Conservation (phyloP, 352 stramenopile species). For the Aphanomyces astaci region DNA sequence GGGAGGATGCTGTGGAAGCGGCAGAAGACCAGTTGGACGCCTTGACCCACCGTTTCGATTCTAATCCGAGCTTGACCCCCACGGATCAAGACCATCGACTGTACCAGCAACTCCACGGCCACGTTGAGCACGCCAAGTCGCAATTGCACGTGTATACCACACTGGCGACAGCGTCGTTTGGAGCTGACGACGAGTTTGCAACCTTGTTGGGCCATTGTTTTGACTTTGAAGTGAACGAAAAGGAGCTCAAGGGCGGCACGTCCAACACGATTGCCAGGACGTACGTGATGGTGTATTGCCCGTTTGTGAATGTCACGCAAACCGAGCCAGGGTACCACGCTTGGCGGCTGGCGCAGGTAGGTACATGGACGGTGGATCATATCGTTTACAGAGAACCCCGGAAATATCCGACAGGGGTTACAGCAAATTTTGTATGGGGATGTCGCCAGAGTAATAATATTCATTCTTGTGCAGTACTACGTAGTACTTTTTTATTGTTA, state of each 20-base stretch:
- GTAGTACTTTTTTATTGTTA: too few relatives aligned
- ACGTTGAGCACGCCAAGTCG: not conserved
- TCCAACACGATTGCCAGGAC: conserved; percentile 63
- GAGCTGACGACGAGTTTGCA: conserved; percentile 36
- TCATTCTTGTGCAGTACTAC: too few relatives aligned
- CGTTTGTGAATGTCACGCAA: conserved; percentile 78
- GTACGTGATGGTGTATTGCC: conserved; percentile 52
- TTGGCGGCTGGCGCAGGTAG: conserved; percentile 46
- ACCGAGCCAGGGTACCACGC: conserved; percentile 46
- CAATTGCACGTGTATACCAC: not conserved
- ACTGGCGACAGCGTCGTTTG: conserved; percentile 29
- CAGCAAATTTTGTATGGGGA: too few relatives aligned
- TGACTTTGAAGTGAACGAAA: conserved; percentile 52
- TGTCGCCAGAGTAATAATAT: too few relatives aligned
- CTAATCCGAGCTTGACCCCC: not conserved
- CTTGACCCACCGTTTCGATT: not conserved
- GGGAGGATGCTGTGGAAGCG: not conserved
- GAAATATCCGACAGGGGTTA: too few relatives aligned
- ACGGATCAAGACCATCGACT: not conserved
- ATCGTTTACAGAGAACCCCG: too few relatives aligned
- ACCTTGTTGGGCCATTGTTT: conserved; percentile 60
- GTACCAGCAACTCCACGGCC: conserved; percentile 3
- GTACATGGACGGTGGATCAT: too few relatives aligned
- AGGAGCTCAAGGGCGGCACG: conserved; percentile 63
- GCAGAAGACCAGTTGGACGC: not conserved